Evolutionary conservation across 805 yeast species (phyloP).

Genomic region (Saturnispora dispora): DNA sequence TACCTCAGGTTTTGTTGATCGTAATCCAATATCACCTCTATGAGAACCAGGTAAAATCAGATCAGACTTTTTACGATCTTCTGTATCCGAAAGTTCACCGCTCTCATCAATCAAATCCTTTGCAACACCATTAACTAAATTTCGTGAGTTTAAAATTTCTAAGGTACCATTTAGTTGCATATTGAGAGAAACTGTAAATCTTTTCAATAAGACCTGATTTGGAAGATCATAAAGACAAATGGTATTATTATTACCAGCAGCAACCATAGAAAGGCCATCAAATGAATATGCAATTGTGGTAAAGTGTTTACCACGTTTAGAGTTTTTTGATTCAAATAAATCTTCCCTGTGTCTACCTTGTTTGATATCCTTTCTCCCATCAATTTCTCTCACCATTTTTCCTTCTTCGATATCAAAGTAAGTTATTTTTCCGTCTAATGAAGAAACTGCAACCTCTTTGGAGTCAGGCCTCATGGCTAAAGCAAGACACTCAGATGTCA

Average conservation of each 20-base stretch:
- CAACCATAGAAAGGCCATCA: constrained; percentile 81
- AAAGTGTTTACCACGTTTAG: constrained; percentile 78
- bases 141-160: constrained; percentile 66
- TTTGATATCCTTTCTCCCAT: constrained; percentile 77
- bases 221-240: constrained; percentile 86
- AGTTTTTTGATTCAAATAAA: constrained; percentile 68
- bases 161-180: constrained; percentile 88
- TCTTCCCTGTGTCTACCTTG: constrained; percentile 80
- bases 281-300: constrained; percentile 75
- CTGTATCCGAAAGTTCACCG: constrained; percentile 80
- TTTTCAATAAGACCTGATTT: constrained; percentile 74
- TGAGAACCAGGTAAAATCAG: constrained; percentile 76
- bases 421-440: constrained; percentile 79
- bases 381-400: constrained; percentile 72
- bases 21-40: constrained; percentile 69
- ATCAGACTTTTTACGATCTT: constrained; percentile 52
- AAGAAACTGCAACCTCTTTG: constrained; percentile 79
- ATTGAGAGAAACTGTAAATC: constrained; percentile 79
- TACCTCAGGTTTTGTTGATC: constrained; percentile 74
- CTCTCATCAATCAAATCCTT: constrained; percentile 70
- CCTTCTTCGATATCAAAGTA: constrained; percentile 80
- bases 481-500: constrained; percentile 74
- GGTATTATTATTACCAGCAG: constrained; percentile 89
- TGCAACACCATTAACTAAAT: constrained; percentile 84
- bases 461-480: constrained; percentile 87